Percentiles rank a stretch among this genome's conserved stretches.
Evolutionary conservation across 2,329 filamentous ascomycete species (phyloP).

Genomic region (Epichloe sylvatica): DNA sequence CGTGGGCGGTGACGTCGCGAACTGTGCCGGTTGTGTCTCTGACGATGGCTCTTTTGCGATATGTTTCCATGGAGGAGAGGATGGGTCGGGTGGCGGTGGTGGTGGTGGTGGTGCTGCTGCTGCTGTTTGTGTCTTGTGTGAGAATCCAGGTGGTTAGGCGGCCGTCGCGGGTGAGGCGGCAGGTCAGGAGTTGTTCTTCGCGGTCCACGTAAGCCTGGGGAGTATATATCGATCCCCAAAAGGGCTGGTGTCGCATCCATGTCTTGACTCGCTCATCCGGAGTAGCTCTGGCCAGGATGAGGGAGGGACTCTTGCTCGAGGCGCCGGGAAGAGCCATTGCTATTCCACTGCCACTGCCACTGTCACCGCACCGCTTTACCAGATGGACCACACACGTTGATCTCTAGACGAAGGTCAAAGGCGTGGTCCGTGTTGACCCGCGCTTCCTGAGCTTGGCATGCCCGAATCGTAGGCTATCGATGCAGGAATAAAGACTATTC

Average conservation of each 20-base stretch:
- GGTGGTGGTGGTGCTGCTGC: constrained; percentile 9
- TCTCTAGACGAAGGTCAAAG: no score
- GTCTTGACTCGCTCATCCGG: constrained; percentile 36
- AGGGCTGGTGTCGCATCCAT: constrained; percentile 40
- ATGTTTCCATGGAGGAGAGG: constrained; percentile 49
- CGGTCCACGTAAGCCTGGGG: constrained; percentile 43
- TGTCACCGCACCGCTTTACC: not conserved
- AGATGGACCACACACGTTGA: not conserved
- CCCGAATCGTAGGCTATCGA: not conserved
- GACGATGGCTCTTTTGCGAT: constrained; percentile 44
- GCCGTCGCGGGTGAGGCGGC: constrained; percentile 42
- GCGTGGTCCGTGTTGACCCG: no score
- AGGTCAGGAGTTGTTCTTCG: constrained; percentile 41
- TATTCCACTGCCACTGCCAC: not conserved
- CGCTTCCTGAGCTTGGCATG: not conserved
- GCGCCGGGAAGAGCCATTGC: not conserved
- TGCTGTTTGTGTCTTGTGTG: constrained; percentile 19
- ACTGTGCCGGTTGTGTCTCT: constrained; percentile 21
- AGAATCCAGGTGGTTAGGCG: constrained; percentile 53
- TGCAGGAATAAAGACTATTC: not conserved
- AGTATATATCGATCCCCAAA: constrained; percentile 46
- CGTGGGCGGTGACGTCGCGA: constrained; percentile 50
- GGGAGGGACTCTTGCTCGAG: not conserved
- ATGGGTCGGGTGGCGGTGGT: constrained; percentile 30
- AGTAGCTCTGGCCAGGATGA: constrained; percentile 41